These are phyloP conservation scores for Magnusiomyces ingens DNA, from an alignment of 1,139 yeast genomes.

Conservation along the genomic window DNA sequence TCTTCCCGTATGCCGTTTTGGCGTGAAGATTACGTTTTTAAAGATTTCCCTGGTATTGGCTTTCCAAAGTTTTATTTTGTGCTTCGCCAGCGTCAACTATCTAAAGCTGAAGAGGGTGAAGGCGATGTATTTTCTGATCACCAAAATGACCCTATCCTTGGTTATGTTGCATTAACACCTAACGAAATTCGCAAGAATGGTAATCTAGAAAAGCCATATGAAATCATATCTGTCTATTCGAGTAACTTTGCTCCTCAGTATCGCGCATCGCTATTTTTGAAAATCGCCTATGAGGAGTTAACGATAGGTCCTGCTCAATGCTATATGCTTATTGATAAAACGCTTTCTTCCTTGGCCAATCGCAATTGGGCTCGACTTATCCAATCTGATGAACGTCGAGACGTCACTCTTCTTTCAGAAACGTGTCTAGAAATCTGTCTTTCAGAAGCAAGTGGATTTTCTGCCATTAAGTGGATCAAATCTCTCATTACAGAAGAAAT, in stretches of 20 bases:
- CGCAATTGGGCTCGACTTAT: constrained; percentile 7
- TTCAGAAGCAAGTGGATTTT: constrained; percentile 34
- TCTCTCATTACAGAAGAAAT: constrained; percentile 14
- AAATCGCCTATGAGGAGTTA: constrained; percentile 10
- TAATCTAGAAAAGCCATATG: constrained; percentile 8
- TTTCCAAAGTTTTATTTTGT: constrained; percentile 18
- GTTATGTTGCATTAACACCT: constrained; percentile 3
- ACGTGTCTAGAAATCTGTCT: constrained; percentile 50
- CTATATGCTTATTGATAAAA: constrained; percentile 1
- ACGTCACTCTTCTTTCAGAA: constrained; percentile 9
- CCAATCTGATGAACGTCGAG: constrained; percentile 10
- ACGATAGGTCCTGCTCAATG: constrained; percentile 4
- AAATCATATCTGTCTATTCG: neutral
- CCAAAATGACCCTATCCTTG: constrained; percentile 1
- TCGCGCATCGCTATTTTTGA: constrained; percentile 6
- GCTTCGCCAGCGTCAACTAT: neutral
- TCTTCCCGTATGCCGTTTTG: constrained; percentile 42
- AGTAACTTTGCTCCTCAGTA: neutral
- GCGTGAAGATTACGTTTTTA: constrained; percentile 51
- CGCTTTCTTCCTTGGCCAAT: constrained; percentile 4
- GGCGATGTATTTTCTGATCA: neutral
- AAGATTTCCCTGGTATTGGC: constrained; percentile 25
- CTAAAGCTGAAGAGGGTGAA: neutral
- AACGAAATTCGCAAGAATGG: constrained; percentile 1
- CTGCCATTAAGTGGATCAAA: constrained; percentile 12